Conservation (phyloP, 371 early-diverging fungal genomes). For the Cokeromyces recurvatus region DNA sequence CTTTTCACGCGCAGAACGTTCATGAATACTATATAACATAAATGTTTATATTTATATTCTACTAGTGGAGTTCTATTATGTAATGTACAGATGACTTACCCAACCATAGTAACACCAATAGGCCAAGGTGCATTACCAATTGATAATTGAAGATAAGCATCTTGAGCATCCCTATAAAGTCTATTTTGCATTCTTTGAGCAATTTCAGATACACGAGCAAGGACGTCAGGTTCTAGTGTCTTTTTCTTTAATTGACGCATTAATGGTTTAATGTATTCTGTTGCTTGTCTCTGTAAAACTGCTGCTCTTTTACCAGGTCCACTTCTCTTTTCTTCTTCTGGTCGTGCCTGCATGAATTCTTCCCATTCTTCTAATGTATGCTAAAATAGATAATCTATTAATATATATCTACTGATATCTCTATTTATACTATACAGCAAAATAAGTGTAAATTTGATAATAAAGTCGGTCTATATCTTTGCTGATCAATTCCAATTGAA, state of each 20-base stretch:
- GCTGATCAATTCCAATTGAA: constrained; percentile 59
- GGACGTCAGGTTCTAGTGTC: constrained; percentile 77
- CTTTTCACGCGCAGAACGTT: constrained; percentile 94
- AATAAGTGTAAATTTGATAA: constrained; percentile 77
- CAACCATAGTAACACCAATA: constrained; percentile 92
- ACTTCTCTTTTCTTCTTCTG: constrained; percentile 70
- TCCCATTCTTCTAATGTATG: constrained; percentile 89
- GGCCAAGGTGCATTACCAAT: constrained; percentile 99
- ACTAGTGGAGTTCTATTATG: too few relatives aligned
- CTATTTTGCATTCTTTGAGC: constrained; percentile 74
- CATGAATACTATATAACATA: constrained; percentile 78
- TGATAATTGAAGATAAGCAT: constrained; percentile 87
- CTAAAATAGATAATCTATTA: constrained; percentile 16
- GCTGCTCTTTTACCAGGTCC: constrained; percentile 75
- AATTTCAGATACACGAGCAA: constrained; percentile 89
- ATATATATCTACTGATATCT: not conserved
- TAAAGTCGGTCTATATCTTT: constrained; percentile 72
- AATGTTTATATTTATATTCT: not conserved
- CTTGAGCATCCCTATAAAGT: constrained; percentile 92
- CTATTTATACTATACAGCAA: constrained; percentile 42
- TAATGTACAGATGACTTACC: constrained; percentile 31
- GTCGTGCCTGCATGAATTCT: constrained; percentile 68
- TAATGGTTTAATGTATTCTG: constrained; percentile 88
- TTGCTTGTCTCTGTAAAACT: constrained; percentile 79
- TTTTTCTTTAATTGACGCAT: constrained; percentile 80